These are phyloP conservation scores for Penicillium samsonianum DNA, from an alignment of 495 filamentous ascomycete genomes.

Conservation along the genomic window DNA sequence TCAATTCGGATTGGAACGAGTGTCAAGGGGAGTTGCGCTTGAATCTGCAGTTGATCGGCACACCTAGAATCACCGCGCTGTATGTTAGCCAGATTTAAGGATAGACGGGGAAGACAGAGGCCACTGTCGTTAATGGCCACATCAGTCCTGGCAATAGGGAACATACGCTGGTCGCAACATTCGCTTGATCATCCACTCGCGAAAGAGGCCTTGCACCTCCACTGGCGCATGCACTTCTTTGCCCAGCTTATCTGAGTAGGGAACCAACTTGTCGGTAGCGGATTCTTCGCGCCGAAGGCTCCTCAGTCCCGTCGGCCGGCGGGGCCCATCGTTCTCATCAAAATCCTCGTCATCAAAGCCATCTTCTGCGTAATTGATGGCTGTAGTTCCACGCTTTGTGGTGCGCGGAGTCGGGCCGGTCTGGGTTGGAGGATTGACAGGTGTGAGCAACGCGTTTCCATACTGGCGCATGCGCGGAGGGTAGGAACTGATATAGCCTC, in stretches of 20 bases:
- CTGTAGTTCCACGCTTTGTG: conserved; percentile 93
- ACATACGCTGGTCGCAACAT: conserved; percentile 56
- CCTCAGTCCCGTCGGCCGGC: conserved; percentile 80
- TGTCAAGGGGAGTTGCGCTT: conserved; percentile 81
- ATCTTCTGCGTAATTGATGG: conserved; percentile 97
- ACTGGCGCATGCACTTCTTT: conserved; percentile 82
- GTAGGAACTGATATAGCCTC: conserved; percentile 89
- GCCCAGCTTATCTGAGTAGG: conserved; percentile 71
- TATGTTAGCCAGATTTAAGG: conserved; percentile 10
- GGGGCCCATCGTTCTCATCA: conserved; percentile 77
- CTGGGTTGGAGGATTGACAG: conserved; percentile 71
- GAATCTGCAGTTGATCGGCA: conserved; percentile 72
- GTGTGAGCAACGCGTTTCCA: conserved; percentile 88
- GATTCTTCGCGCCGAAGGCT: conserved; percentile 80
- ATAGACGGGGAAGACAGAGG: conserved; percentile 3
- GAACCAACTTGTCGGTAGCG: conserved; percentile 53
- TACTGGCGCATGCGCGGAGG: conserved; percentile 88
- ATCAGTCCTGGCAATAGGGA: conserved; percentile 8
- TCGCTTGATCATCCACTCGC: conserved; percentile 90
- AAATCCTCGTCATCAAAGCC: conserved; percentile 94
- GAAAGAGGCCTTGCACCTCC: conserved; percentile 83
- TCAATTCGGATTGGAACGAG: conserved; percentile 97
- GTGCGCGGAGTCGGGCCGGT: conserved; percentile 73
- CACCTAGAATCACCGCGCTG: conserved; percentile 31
- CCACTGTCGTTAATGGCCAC: not conserved